Percentiles rank a stretch among this genome's conserved stretches.
phyloP scores from a whole-genome alignment of 1,284 basidiomycete genomes.

The Exobasidium rhododendri region DNA sequence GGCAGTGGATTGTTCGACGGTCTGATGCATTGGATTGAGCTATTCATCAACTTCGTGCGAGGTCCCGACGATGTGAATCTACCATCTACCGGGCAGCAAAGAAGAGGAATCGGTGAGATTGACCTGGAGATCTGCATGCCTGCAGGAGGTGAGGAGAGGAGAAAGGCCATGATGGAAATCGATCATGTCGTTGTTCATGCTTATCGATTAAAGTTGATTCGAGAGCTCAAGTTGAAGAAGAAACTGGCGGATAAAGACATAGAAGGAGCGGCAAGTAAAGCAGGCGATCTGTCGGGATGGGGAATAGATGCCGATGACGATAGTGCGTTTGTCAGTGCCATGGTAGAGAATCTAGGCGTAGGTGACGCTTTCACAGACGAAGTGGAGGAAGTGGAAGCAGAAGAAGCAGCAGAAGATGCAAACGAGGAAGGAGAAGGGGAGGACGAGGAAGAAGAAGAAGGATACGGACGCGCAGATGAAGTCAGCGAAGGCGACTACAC shows the following conservation, averaged over 20 bases:
- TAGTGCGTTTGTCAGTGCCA: constrained; percentile 38
- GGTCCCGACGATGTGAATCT: constrained; percentile 66
- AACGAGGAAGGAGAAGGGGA: constrained; percentile 35
- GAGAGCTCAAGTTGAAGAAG: constrained; percentile 47
- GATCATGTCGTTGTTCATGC: constrained; percentile 47
- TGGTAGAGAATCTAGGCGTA: constrained; percentile 51
- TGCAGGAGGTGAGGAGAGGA: constrained; percentile 36
- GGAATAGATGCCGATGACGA: constrained; percentile 28
- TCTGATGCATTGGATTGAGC: constrained; percentile 95
- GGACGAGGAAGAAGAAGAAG: constrained; percentile 55
- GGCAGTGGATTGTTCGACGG: constrained; percentile 89
- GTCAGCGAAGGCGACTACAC: constrained; percentile 50
- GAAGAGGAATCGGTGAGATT: constrained; percentile 39
- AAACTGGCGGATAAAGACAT: constrained; percentile 42
- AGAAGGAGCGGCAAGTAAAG: constrained; percentile 31
- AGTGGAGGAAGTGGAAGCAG: constrained; percentile 45
- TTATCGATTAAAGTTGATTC: constrained; percentile 48
- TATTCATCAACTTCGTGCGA: constrained; percentile 86
- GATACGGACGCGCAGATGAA: constrained; percentile 46
- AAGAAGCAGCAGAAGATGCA: constrained; percentile 43
- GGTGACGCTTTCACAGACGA: constrained; percentile 48
- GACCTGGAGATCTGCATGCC: constrained; percentile 51
- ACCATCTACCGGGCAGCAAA: constrained; percentile 2
- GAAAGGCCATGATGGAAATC: constrained; percentile 42
- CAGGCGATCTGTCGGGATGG: constrained; percentile 23